These are phyloP conservation scores for Colletotrichum sojae DNA, from an alignment of 2,329 filamentous ascomycete genomes.

Conservation along the genomic window DNA sequence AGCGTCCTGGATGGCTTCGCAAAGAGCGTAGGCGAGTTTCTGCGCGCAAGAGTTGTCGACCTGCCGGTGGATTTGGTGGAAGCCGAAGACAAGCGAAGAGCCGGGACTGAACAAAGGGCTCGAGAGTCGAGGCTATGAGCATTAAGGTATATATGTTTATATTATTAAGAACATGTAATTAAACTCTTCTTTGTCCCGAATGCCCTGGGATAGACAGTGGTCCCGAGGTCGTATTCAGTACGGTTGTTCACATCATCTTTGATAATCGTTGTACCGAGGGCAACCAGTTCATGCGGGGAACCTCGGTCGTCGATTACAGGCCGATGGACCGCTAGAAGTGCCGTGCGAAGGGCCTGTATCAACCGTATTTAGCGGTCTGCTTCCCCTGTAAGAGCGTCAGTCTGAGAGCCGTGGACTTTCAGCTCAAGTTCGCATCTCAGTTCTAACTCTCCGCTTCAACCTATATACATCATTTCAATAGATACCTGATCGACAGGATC, in stretches of 20 bases:
- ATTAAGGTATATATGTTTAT: background rate
- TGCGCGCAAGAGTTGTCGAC: slow-evolving; percentile 51
- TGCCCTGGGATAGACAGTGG: background rate
- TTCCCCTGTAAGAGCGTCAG: background rate
- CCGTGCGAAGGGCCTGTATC: background rate
- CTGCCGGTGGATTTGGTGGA: slow-evolving; percentile 46
- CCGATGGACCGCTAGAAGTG: background rate
- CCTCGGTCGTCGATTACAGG: slow-evolving; percentile 3
- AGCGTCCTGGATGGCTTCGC: slow-evolving; percentile 63
- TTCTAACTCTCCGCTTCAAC: background rate
- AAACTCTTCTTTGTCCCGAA: background rate
- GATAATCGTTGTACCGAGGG: background rate
- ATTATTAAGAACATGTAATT: background rate
- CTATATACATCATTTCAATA: background rate
- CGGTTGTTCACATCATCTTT: background rate
- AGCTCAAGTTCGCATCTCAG: background rate
- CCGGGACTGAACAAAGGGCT: background rate
- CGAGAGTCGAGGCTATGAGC: background rate
- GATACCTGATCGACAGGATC: background rate
- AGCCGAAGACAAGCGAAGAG: slow-evolving; percentile 42
- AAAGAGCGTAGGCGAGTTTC: slow-evolving; percentile 67
- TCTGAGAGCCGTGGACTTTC: no score
- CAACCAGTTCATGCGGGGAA: slow-evolving; percentile 1
- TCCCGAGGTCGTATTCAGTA: background rate
- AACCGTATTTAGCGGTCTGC: slow-evolving; percentile 1